Percentiles rank a stretch among this genome's conserved stretches.
These are phyloP conservation scores for Candida fluviatilis DNA, from an alignment of 805 yeast genomes.

Conservation along the genomic window DNA sequence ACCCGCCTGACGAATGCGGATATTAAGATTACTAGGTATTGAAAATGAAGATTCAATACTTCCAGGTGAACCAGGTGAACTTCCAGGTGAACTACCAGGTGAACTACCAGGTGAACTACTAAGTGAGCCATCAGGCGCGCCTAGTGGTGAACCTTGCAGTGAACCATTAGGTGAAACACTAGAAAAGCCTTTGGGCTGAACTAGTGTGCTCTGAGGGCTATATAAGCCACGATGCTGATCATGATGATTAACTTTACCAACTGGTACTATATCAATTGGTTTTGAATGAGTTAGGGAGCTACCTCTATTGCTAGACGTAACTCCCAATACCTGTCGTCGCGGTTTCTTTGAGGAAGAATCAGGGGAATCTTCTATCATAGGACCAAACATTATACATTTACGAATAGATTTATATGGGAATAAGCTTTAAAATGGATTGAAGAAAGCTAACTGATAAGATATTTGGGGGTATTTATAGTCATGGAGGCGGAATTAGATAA, in stretches of 20 bases:
- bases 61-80: neutral
- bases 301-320: neutral
- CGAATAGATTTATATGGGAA: neutral
- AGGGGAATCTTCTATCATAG: constrained; percentile 29
- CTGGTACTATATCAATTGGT: neutral
- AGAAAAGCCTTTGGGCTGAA: constrained; percentile 9
- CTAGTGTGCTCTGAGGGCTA: constrained; percentile 9
- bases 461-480: neutral
- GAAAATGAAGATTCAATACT: constrained; percentile 7
- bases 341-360: constrained; percentile 29
- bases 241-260: neutral
- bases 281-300: neutral
- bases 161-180: neutral
- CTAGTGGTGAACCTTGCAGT: neutral
- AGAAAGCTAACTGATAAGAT: no score
- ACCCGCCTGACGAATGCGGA: constrained; percentile 15
- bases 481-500: no score
- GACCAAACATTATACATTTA: constrained; percentile 9
- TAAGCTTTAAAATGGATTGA: no score
- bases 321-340: constrained; percentile 17
- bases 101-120: neutral
- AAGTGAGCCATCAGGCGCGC: neutral
- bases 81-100: neutral
- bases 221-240: neutral
- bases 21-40: constrained; percentile 12